Evolutionary conservation across 805 yeast species (phyloP), one percentile per base, ranked within the genome.

Genomic region (Starmerella vaccinii): DNA sequence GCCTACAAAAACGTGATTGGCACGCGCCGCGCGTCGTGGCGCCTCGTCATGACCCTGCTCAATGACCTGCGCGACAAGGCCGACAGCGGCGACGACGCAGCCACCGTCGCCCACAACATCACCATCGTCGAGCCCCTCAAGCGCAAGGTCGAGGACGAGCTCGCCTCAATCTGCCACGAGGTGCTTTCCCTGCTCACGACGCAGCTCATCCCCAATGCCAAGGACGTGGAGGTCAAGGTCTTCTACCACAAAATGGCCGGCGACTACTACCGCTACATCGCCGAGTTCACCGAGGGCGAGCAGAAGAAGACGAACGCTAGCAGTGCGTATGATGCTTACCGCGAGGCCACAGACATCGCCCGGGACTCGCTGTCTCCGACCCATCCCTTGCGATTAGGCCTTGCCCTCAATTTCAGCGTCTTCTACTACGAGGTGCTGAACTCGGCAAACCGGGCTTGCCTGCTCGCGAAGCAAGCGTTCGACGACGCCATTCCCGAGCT

Each of bases 161-260:
- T 90, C 65, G 79, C 88, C 59, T 84, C 83, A 69, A 89, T 90
- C 66, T 88, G 97, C 72, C 94, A 87, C 65, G 97, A 89, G 69
- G 89, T 92, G 65, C 75, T 92, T 65, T 74, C 81, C 38, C 95
- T 90, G 56, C 78, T 92, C 68, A 81, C 87, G 59, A 77, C 84
- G 64, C 94, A 88, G 71, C 81, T 90, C 71, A 87, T 90, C 65
- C 89, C 96, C 61, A 76, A 90, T 57, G 97, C 97, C 57, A 86
- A 83, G 68, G 80, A 95, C 59, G 97, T 97, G 65, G 98, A 92
- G 74, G 88, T 96, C 47, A 88, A 90, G 77, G 97, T 90, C 51
- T 90, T 90, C 73, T 90, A 90, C 78, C 88, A 86, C 76, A 90
- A 90, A 80, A 90, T 90, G 97, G 90, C 90, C 76, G 98, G 97